Base-by-base conservation (phyloP, 192 early-diverging fungal species). In the Podila clonocystis region DNA sequence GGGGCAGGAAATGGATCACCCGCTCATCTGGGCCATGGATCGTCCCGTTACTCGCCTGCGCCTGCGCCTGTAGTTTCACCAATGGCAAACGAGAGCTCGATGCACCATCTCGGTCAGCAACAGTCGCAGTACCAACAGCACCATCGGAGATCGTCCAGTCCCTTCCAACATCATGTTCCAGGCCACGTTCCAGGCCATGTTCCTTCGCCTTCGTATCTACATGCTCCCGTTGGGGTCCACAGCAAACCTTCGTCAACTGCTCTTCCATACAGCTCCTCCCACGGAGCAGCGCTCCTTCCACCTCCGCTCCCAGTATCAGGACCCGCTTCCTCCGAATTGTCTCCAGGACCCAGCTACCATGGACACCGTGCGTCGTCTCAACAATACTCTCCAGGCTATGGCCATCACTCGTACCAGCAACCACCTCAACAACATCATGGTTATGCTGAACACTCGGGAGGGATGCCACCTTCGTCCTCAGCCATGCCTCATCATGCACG, bases 121-220 rank as follows among this genome's bases (percentile, higher is more conserved):
- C 72, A 74, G 24, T 48, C 48, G 9, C 75, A 65, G 4, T 60
- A 64, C 34, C 67, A 64, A 34, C 75, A 79, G 4, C 75, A 79
- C 29, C 6, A 71, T 48, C 50, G 75, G 2, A 31, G 75, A 5
- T 79, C 75, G 1, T 79, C 75, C 57, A 79, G 70, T 45, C 77
- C 77, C 3, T 73, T 64, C 62, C 77, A 80, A 22, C 74, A 80
- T 28, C 77, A 80, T 65, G 55, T 80, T 3, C 71, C 77, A 5
- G 67, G 67, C 2, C 77, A 73, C 13, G 57, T 80, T 60, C 71
- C 77, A 5, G 67, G 67, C 2, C 77, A 73, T 12, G 57, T 80
- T 60, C 30, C 68, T 17, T 41, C 77, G 19, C 77, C 77, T 8
- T 68, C 77, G 19, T 80, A 80, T 36, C 57, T 73, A 6, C 75